A percentile compares a stretch with the other conserved stretches of the same genome.
Conservation (phyloP, 371 early-diverging fungal genomes). For the Syncephalastrum racemosum region DNA sequence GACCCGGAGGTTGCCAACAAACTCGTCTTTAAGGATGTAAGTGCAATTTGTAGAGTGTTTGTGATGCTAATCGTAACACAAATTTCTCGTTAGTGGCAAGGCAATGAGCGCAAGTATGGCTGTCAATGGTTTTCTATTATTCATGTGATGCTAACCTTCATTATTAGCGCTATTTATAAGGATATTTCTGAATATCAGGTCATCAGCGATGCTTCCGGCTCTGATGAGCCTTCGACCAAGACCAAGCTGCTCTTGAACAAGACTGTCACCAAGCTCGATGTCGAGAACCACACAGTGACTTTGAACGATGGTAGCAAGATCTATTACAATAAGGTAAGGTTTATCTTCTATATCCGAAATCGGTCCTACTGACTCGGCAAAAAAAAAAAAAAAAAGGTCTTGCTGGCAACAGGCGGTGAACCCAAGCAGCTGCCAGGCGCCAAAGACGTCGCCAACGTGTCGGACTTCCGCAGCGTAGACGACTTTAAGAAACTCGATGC, state of each 20-base stretch:
- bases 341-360: neutral
- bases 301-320: constrained; percentile 59
- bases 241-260: constrained; percentile 53
- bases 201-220: constrained; percentile 41
- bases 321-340: constrained; percentile 59
- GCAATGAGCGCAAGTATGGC: constrained; percentile 58
- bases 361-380: too few relatives aligned
- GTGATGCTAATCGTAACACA: neutral
- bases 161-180: constrained; percentile 37
- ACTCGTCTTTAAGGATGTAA: constrained; percentile 66
- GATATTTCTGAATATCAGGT: constrained; percentile 39
- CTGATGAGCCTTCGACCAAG: constrained; percentile 41
- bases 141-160: neutral
- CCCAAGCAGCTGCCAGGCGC: constrained; percentile 56
- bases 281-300: constrained; percentile 62
- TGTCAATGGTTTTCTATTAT: neutral
- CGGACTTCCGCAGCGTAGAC: constrained; percentile 66
- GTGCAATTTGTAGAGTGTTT: constrained; percentile 1
- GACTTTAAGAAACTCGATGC: constrained; percentile 61
- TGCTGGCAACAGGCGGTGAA: constrained; percentile 74
- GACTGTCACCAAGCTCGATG: constrained; percentile 55
- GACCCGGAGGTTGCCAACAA: constrained; percentile 45
- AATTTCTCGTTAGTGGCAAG: constrained; percentile 54
- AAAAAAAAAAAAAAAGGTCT: constrained; percentile 28
- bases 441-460: constrained; percentile 37